Conservation (phyloP, 495 filamentous ascomycete genomes). For the Pyrenula massariospora region DNA sequence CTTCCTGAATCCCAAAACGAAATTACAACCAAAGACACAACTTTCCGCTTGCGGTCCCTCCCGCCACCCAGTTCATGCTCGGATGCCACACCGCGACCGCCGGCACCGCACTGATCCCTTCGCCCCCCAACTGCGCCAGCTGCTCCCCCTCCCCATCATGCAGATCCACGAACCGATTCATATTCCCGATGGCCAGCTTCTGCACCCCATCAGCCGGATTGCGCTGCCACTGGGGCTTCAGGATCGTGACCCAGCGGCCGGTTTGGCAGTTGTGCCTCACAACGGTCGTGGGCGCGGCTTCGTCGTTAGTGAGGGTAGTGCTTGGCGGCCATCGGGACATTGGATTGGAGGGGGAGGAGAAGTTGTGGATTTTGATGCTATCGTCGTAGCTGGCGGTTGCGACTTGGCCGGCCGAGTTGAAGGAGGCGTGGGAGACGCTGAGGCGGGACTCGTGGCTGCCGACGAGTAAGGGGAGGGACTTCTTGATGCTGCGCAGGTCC, state of each 20-base stretch:
- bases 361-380: constrained; percentile 81
- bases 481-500: constrained; percentile 75
- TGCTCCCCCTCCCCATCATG: constrained; percentile 72
- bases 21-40: constrained; percentile 83
- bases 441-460: constrained; percentile 73
- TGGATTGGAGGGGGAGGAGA: constrained; percentile 24
- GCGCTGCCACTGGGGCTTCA: constrained; percentile 87
- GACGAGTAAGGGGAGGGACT: constrained; percentile 50
- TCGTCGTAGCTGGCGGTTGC: constrained; percentile 93
- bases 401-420: constrained; percentile 68
- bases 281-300: constrained; percentile 55
- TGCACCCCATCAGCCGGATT: constrained; percentile 65
- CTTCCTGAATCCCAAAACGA: no score
- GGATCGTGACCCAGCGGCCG: constrained; percentile 68
- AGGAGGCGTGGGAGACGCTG: constrained; percentile 84
- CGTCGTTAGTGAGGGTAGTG: constrained; percentile 40
- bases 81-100: constrained; percentile 87
- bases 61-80: constrained; percentile 80
- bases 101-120: constrained; percentile 87
- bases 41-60: constrained; percentile 87
- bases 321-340: constrained; percentile 48
- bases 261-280: constrained; percentile 94
- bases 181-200: constrained; percentile 88
- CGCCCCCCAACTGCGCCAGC: constrained; percentile 77
- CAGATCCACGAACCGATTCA: constrained; percentile 95